A percentile compares a stretch with the other conserved stretches of the same genome.
Conservation (phyloP, 192 early-diverging fungal species). For the Lunasporangiospora selenospora region DNA sequence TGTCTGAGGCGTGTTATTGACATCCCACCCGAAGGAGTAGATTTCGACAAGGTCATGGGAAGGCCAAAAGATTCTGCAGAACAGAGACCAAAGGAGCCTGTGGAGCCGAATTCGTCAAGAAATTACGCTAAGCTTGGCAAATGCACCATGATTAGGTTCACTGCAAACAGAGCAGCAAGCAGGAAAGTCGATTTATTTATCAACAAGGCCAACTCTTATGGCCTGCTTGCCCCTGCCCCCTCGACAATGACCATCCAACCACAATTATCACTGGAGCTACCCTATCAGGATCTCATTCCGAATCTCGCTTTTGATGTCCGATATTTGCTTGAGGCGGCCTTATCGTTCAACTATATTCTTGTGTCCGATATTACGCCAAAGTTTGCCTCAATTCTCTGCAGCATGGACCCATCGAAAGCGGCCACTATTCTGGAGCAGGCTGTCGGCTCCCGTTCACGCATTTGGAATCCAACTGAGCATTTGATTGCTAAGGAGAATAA, state of each 20-base stretch:
- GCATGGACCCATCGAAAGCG: conserved; percentile 21
- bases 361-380: conserved; percentile 51
- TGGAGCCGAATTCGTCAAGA: conserved; percentile 25
- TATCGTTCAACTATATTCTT: conserved; percentile 47
- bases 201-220: conserved; percentile 42
- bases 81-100: conserved; percentile 25
- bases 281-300: conserved; percentile 12
- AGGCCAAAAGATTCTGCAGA: background rate
- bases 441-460: conserved; percentile 18
- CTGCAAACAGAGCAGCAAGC: background rate
- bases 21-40: conserved; percentile 19
- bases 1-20: conserved; percentile 41
- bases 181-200: conserved; percentile 5
- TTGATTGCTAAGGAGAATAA: conserved; percentile 27
- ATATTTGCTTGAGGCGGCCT: conserved; percentile 53
- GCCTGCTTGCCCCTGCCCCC: conserved; percentile 6
- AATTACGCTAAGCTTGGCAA: conserved; percentile 44
- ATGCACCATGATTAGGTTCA: conserved; percentile 53
- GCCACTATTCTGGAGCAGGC: conserved; percentile 49
- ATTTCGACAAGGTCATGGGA: background rate
- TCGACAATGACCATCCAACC: background rate
- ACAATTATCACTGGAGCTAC: background rate
- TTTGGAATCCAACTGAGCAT: conserved; percentile 46
- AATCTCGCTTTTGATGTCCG: conserved; percentile 47
- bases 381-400: conserved; percentile 35